Percentiles rank a stretch among this genome's conserved stretches.
These are phyloP conservation scores for Cladosporium sp. DNA, from an alignment of 2,329 filamentous ascomycete genomes.

Conservation along the genomic window DNA sequence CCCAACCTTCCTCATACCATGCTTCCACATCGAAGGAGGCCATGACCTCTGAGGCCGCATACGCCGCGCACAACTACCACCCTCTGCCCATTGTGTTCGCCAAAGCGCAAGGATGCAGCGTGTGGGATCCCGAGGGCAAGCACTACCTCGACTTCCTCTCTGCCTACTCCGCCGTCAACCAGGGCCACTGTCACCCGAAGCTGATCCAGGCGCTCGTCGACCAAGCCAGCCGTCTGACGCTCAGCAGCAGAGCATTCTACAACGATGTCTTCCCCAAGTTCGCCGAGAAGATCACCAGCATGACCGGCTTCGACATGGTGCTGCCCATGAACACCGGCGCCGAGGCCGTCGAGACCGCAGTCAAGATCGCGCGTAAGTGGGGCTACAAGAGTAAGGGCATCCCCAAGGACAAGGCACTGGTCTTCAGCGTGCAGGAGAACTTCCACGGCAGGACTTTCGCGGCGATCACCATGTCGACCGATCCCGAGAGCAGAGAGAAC, in stretches of 20 bases:
- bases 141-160: slow-evolving; percentile 98
- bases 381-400: slow-evolving; percentile 95
- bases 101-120: slow-evolving; percentile 73
- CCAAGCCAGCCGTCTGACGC: slow-evolving; percentile 80
- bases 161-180: slow-evolving; percentile 95
- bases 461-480: slow-evolving; percentile 89
- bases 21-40: slow-evolving; percentile 71
- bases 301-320: slow-evolving; percentile 96
- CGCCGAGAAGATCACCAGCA: slow-evolving; percentile 80
- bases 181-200: slow-evolving; percentile 96
- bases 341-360: slow-evolving; percentile 89
- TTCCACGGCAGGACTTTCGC: slow-evolving; percentile 98
- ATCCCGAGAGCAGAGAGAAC: slow-evolving; percentile 92
- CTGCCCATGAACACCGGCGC: slow-evolving; percentile 97
- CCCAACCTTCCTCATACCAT: slow-evolving; percentile 53
- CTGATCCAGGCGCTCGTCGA: slow-evolving; percentile 84
- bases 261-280: slow-evolving; percentile 97
- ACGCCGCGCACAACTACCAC: slow-evolving; percentile 97
- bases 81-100: slow-evolving; percentile 92
- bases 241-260: slow-evolving; percentile 93
- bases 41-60: slow-evolving; percentile 73
- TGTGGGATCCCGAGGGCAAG: slow-evolving; percentile 89
- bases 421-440: slow-evolving; percentile 83
- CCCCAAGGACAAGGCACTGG: slow-evolving; percentile 71
- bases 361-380: slow-evolving; percentile 97